Percentiles rank a stretch among this genome's conserved stretches.
phyloP scores from a whole-genome alignment of 768 basidiomycete species.

The Lactarius sanguifluus region DNA sequence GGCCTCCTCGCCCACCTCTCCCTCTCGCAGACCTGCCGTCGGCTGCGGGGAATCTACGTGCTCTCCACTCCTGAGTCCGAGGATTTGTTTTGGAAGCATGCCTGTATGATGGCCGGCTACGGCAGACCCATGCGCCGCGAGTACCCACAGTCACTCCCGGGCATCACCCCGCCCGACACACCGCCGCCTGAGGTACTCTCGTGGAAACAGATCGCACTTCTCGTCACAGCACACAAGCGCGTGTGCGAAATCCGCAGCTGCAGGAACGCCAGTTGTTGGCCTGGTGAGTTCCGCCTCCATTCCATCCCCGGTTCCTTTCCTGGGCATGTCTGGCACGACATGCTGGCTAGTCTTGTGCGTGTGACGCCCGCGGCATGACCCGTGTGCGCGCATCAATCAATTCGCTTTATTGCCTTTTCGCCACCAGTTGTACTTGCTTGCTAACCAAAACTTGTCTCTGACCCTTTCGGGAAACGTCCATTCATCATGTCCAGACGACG shows the following conservation, averaged over 20 bases:
- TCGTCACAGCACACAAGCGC: slow-evolving; percentile 25
- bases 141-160: slow-evolving; percentile 18
- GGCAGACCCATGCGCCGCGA: slow-evolving; percentile 31
- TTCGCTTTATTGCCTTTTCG: background rate
- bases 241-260: slow-evolving; percentile 31
- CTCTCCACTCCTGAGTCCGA: slow-evolving; percentile 25
- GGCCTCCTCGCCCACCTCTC: slow-evolving; percentile 28
- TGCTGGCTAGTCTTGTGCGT: background rate
- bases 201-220: slow-evolving; percentile 28
- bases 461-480: background rate
- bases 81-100: slow-evolving; percentile 27
- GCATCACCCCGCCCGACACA: background rate
- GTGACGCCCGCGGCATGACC: background rate
- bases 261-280: slow-evolving; percentile 27
- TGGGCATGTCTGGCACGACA: background rate
- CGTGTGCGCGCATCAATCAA: background rate
- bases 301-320: background rate
- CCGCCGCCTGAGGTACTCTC: slow-evolving; percentile 16
- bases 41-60: slow-evolving; percentile 23
- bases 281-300: slow-evolving; percentile 24
- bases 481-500: background rate
- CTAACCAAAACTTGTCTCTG: background rate
- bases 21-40: slow-evolving; percentile 25
- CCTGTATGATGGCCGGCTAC: slow-evolving; percentile 23
- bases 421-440: background rate